Percentiles rank a stretch among this genome's conserved stretches.
Conservation (phyloP, 2,329 filamentous ascomycete genomes). For the Albophoma yamanashiensis region DNA sequence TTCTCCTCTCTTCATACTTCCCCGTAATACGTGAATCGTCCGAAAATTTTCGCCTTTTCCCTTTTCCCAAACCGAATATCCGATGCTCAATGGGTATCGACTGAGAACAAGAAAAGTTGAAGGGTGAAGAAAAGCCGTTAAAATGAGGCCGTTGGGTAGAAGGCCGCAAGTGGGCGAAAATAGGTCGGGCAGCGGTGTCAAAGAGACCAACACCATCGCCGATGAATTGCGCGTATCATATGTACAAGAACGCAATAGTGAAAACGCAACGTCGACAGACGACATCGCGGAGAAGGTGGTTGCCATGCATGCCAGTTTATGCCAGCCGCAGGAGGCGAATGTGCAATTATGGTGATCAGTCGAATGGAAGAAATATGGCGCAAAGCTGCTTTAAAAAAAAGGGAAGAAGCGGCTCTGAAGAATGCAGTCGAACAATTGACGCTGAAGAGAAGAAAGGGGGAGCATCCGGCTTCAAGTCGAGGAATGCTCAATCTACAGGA, state of each 20-base stretch:
- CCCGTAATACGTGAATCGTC: slow-evolving; percentile 6
- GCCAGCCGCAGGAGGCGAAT: slow-evolving; percentile 9
- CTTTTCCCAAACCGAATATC: not conserved
- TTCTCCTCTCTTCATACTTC: not conserved
- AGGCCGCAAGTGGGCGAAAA: not conserved
- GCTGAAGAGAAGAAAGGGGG: not conserved
- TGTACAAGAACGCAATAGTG: slow-evolving; percentile 9
- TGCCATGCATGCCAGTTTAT: not conserved
- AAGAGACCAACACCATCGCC: slow-evolving; percentile 22
- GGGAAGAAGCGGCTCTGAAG: not conserved
- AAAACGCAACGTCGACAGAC: not conserved
- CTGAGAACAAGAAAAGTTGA: slow-evolving; percentile 3
- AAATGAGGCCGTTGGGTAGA: not conserved
- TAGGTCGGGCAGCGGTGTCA: not conserved
- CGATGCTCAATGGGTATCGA: slow-evolving; percentile 12
- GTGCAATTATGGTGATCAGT: not conserved
- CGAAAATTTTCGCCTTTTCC: slow-evolving; percentile 2
- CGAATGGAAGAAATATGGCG: not conserved
- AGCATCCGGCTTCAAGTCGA: not conserved
- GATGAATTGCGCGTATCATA: slow-evolving; percentile 14
- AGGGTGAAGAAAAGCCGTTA: slow-evolving; percentile 1
- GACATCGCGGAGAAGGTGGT: not conserved
- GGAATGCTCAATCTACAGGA: slow-evolving; percentile 23
- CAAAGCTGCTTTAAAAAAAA: not conserved
- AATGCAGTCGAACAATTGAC: not conserved